Conservation (phyloP, 23 red algal species). For the Cyanidium caldarium region DNA sequence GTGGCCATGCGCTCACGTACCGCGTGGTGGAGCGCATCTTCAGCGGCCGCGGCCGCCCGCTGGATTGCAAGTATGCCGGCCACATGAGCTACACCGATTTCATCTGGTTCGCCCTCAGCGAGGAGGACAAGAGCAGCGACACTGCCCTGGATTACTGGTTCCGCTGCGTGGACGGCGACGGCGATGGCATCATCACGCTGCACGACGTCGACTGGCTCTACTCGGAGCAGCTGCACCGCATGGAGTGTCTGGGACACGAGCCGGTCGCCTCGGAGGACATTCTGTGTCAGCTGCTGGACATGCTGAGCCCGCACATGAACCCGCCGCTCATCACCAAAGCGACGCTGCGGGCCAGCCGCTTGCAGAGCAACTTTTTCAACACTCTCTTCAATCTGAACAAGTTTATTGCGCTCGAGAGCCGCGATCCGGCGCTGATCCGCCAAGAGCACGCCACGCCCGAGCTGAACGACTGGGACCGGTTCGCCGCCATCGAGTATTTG, state of each 20-base stretch:
- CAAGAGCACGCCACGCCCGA: constrained; percentile 85
- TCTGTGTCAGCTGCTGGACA: constrained; percentile 94
- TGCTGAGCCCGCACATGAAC: constrained; percentile 61
- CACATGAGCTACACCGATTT: constrained; percentile 98
- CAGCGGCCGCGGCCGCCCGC: constrained; percentile 51
- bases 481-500: constrained; percentile 84
- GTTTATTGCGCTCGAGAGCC: constrained; percentile 86
- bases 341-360: constrained; percentile 36
- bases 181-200: constrained; percentile 94
- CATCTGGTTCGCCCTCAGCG: constrained; percentile 93
- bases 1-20: constrained; percentile 75
- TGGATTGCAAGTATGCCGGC: constrained; percentile 46
- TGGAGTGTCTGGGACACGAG: constrained; percentile 99
- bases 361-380: constrained; percentile 88
- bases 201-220: constrained; percentile 97
- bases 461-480: constrained; percentile 97
- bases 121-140: constrained; percentile 95
- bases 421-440: constrained; percentile 50
- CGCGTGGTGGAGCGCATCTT: constrained; percentile 96
- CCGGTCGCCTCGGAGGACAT: constrained; percentile 84
- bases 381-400: constrained; percentile 99
- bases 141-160: constrained; percentile 95
- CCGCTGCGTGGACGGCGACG: constrained; percentile 91
- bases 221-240: constrained; percentile 91
- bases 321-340: constrained; percentile 50